A percentile compares a stretch with the other conserved stretches of the same genome.
These are phyloP conservation scores for Chaetomium olivaceum DNA, from an alignment of 2,329 filamentous ascomycete genomes.

Conservation along the genomic window DNA sequence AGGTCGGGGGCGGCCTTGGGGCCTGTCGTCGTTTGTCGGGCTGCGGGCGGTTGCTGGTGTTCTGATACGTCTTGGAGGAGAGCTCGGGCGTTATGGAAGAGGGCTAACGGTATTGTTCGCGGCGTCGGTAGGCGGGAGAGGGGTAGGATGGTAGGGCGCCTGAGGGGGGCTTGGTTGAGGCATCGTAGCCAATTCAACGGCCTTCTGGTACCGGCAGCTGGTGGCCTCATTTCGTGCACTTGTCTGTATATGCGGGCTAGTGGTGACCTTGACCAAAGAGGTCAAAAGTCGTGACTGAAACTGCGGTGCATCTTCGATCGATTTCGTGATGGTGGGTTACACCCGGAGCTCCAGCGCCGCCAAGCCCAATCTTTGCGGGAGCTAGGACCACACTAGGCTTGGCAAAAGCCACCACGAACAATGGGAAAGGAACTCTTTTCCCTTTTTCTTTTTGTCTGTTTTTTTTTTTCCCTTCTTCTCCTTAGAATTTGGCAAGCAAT, in stretches of 20 bases:
- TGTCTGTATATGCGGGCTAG: not conserved
- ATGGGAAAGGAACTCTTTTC: not conserved
- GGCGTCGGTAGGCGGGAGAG: constrained; percentile 9
- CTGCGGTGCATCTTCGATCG: not conserved
- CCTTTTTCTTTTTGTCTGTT: not conserved
- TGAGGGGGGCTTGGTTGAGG: constrained; percentile 10
- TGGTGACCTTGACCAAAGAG: not conserved
- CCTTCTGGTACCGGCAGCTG: constrained; percentile 13
- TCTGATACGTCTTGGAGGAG: constrained; percentile 19
- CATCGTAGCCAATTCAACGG: constrained; percentile 29
- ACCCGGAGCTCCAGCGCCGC: not conserved
- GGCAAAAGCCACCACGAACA: not conserved
- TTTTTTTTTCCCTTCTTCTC: not conserved
- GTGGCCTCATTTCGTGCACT: constrained; percentile 18
- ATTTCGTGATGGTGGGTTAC: not conserved
- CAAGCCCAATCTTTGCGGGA: constrained; percentile 3
- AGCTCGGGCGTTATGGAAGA: constrained; percentile 24
- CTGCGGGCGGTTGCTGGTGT: constrained; percentile 10
- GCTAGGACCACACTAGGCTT: not conserved
- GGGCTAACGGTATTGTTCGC: constrained; percentile 20
- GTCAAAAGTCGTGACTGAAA: not conserved
- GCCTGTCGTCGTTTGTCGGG: constrained; percentile 63
- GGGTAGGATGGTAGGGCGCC: constrained; percentile 9
- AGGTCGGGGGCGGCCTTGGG: constrained; percentile 80
- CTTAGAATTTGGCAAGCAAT: not conserved